Evolutionary conservation across 169 alveolate species (phyloP), one percentile per base, ranked within the genome.

Genomic region (Plasmodium knowlesi): DNA sequence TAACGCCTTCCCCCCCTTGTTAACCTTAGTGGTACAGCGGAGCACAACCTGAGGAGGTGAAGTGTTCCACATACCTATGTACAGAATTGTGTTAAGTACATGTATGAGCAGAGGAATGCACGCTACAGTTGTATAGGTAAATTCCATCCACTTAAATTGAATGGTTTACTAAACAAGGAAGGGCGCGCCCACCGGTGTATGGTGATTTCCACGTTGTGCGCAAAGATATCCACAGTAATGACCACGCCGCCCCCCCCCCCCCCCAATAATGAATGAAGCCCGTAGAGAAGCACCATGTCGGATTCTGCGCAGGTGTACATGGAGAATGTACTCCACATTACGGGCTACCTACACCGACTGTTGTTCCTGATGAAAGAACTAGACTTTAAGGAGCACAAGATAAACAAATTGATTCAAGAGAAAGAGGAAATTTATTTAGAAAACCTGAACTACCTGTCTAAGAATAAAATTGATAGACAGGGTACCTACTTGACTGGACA

Each of bases 281-380:
- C 76, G 76, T 6, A 28, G n/a, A 25, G n/a, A 25, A 28, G 30
- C 41, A 89, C 39, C 61, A 89, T 89, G 94, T 81, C 94, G 71
- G 94, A 89, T 19, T 39, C 94, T n/a, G 91, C 73, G 10, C 94
- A 89, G n/a, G 54, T 89, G 8, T 89, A 79, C 61, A 89, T 89
- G 94, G 94, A 89, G 5, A 89, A 70, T 46, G 90, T 89, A 19
- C 72, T 25, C n/a, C 94, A 73, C 54, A 32, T 89, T 19, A 89
- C 94, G 67, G 94, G 94, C 10, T 89, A 81, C 73, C 83, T 89
- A 50, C 94, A 89, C 67, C 73, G 94, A 61, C 32, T 81, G n/a
- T 83, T 89, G 50, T 80, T 78, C 34, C 71, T 89, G 4, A 89
- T 89, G 94, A 89, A 89, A 32, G 94, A 89, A 37, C 67, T 89